phyloP scores from a whole-genome alignment of 257 asterid species.

The Euphrasia confusa region DNA sequence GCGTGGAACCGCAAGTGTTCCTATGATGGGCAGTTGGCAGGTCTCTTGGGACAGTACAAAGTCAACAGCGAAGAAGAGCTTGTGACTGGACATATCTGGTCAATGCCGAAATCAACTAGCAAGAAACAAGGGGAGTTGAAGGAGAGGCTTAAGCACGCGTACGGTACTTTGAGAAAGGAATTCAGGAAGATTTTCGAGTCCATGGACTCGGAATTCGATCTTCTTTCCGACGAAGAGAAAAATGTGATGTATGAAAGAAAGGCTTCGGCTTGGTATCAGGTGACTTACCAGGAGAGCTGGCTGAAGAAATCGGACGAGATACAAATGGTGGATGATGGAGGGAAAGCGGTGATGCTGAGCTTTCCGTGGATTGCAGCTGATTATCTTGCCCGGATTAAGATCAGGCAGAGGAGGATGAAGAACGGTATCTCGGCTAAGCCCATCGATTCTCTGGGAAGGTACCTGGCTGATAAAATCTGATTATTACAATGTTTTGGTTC shows the following conservation, averaged over 20 bases:
- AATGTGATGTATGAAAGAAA: conserved; percentile 54
- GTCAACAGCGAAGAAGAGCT: conserved; percentile 80
- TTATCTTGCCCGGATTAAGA: conserved; percentile 73
- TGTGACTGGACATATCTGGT: conserved; percentile 89
- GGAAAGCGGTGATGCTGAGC: conserved; percentile 58
- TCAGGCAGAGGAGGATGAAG: conserved; percentile 37
- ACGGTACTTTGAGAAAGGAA: conserved; percentile 56
- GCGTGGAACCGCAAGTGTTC: conserved; percentile 71
- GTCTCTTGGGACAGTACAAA: conserved; percentile 76
- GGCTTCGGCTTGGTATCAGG: conserved; percentile 95
- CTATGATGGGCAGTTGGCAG: conserved; percentile 64
- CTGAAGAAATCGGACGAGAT: conserved; percentile 43
- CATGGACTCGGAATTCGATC: conserved; percentile 44
- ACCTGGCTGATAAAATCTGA: conserved; percentile 71
- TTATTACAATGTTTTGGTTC: neutral
- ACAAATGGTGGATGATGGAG: conserved; percentile 34
- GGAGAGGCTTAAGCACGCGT: conserved; percentile 83
- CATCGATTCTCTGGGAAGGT: conserved; percentile 61
- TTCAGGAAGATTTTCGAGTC: conserved; percentile 67
- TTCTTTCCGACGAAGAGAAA: conserved; percentile 55
- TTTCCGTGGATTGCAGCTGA: conserved; percentile 97
- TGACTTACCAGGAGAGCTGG: conserved; percentile 66
- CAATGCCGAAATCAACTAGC: conserved; percentile 68
- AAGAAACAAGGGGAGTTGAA: conserved; percentile 72
- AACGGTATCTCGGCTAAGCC: conserved; percentile 51